Evolutionary conservation across 192 early-diverging fungal species (phyloP).

Genomic region (Phlyctochytrium arcticum): DNA sequence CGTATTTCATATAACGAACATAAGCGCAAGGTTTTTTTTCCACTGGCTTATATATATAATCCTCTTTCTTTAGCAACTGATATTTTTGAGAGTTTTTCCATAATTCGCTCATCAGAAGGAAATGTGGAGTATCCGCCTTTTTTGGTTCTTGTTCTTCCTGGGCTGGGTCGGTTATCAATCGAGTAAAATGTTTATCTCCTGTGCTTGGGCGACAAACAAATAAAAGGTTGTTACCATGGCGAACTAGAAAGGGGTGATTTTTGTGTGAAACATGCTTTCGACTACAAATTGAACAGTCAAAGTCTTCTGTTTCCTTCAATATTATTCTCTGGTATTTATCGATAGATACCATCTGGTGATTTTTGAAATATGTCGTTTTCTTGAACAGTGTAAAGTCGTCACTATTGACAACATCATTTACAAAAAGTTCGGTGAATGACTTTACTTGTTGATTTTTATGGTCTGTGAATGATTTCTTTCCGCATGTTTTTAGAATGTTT

Average conservation of each 20-base stretch:
- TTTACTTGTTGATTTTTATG: not conserved
- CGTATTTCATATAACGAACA: not conserved
- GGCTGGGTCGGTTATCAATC: not conserved
- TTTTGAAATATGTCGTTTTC: not conserved
- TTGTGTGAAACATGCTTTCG: constrained; percentile 10
- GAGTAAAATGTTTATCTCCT: not conserved
- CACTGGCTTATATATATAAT: constrained; percentile 3
- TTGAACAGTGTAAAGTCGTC: constrained; percentile 16
- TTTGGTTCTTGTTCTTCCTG: not conserved
- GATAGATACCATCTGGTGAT: not conserved
- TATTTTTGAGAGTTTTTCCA: not conserved
- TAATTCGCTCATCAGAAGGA: not conserved
- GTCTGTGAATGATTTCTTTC: not conserved
- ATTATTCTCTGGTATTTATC: constrained; percentile 11
- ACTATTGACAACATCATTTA: not conserved
- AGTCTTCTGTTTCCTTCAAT: constrained; percentile 11
- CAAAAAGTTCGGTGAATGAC: not conserved
- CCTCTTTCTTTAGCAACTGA: not conserved
- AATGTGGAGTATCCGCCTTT: not conserved
- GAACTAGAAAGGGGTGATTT: constrained; percentile 16
- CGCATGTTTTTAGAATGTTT: constrained; percentile 2
- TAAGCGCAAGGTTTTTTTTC: constrained; percentile 4
- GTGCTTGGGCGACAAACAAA: constrained; percentile 11
- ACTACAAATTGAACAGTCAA: constrained; percentile 6
- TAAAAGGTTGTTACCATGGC: not conserved